These are phyloP conservation scores for Capronia americana DNA, from an alignment of 2,329 filamentous ascomycete species.

Conservation along the genomic window DNA sequence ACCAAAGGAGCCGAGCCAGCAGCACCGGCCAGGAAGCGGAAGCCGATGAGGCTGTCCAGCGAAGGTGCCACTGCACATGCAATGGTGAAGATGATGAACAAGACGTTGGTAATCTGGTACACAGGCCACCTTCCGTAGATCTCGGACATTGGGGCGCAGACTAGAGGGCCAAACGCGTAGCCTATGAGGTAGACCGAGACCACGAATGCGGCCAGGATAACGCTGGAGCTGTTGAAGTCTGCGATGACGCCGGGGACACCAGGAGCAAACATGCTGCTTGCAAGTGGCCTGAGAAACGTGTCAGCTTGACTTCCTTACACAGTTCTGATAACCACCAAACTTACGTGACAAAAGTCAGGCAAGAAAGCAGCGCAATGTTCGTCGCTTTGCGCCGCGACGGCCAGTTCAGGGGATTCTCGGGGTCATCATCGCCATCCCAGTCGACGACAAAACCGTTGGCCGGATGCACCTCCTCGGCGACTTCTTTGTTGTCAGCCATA, in stretches of 20 bases:
- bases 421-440: constrained; percentile 62
- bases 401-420: constrained; percentile 62
- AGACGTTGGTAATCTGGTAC: constrained; percentile 60
- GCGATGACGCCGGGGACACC: constrained; percentile 58
- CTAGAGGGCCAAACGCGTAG: constrained; percentile 59
- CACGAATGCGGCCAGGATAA: constrained; percentile 54
- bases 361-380: constrained; percentile 60
- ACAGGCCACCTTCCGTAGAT: constrained; percentile 62
- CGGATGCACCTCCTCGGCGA: constrained; percentile 3
- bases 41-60: constrained; percentile 61
- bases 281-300: constrained; percentile 54
- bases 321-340: not conserved
- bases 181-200: constrained; percentile 64
- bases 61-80: constrained; percentile 63
- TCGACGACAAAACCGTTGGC: constrained; percentile 40
- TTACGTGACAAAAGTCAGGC: constrained; percentile 64
- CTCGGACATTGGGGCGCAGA: constrained; percentile 62
- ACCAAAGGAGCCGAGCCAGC: constrained; percentile 64
- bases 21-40: constrained; percentile 65
- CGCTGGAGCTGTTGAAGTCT: constrained; percentile 56
- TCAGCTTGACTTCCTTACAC: not conserved
- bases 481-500: constrained; percentile 15
- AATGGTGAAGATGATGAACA: constrained; percentile 65
- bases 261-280: constrained; percentile 65
- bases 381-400: constrained; percentile 62